Evolutionary conservation across 2,329 filamentous ascomycete genomes (phyloP).

Genomic region (Aspergillus sp.): DNA sequence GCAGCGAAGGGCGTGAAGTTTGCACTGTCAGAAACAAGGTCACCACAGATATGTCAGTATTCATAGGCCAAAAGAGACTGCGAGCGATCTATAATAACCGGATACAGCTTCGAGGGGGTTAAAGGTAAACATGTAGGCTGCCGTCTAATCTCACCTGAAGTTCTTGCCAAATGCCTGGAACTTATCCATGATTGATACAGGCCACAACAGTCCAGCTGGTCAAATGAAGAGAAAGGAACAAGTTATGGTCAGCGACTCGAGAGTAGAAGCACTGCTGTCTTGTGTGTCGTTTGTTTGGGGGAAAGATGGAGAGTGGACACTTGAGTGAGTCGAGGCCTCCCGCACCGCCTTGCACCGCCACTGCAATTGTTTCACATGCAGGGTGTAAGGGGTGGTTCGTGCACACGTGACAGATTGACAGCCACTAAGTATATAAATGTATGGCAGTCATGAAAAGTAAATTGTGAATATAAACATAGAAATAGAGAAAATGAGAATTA

Average conservation of each 20-base stretch:
- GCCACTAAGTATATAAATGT: not conserved
- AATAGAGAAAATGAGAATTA: not conserved
- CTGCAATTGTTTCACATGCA: conserved; percentile 25
- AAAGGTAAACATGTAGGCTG: conserved; percentile 13
- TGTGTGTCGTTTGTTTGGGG: conserved; percentile 7
- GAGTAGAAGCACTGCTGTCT: not conserved
- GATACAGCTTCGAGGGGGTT: not conserved
- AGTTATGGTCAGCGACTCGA: not conserved
- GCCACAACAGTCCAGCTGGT: conserved; percentile 6
- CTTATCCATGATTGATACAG: conserved; percentile 63
- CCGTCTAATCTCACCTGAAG: conserved; percentile 55
- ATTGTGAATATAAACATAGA: not conserved
- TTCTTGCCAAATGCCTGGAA: conserved; percentile 70
- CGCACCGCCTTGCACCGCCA: conserved; percentile 26
- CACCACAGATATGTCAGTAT: conserved; percentile 29
- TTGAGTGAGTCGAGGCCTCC: conserved; percentile 5
- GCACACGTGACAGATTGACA: not conserved
- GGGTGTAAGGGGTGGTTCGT: not conserved
- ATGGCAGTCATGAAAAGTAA: not conserved
- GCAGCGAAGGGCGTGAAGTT: conserved; percentile 89
- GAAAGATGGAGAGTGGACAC: not conserved
- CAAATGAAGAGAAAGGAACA: not conserved
- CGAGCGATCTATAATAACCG: conserved; percentile 1
- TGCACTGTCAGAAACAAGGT: conserved; percentile 60
- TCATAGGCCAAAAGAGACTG: conserved; percentile 13